Base-by-base conservation (phyloP, 1,284 basidiomycete species). In the Leccinum pachyderme region DNA sequence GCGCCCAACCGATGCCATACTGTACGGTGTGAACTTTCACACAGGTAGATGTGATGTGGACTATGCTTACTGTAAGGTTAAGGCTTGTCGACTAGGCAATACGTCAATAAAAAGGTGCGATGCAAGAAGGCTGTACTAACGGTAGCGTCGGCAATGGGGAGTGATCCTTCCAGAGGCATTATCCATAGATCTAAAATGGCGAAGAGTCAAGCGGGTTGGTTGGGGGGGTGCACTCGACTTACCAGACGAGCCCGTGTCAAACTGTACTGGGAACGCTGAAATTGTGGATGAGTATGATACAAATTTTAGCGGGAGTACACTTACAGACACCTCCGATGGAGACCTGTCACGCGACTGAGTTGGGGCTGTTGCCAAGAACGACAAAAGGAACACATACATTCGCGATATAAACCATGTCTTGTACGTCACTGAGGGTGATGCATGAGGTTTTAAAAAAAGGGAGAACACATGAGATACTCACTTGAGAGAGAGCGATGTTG, bases 201-300 rank as follows among this genome's bases (percentile, higher is more conserved):
- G 5, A 4, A 31, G 6, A n/a, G 49, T 45, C n/a, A 54, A 45
- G 9, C 37, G 33, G 7, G 25, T 13, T 8, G 22, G 12, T 1
- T 0, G 5, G 4, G 18, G 18, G 18, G 9, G 7, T 25, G 15
- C 1, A 3, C 2, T 78, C 61, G 83, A 88, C 47, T 84, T 75
- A 74, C 91, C 89, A 47, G 88, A 89, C 11, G 89, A 91, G 53
- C 89, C 89, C 0, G 89, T 91, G 70, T 92, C 89, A 46, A 92
- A 73, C 69, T 91, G 89, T 7, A 91, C 79, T 45, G 78, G 72
- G 67, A 86, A 87, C 13, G 76, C 86, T 89, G 28, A 46, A 55
- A 55, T 11, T 46, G 35, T 35, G 32, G 39, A 48, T 58, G 54
- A 47, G 45, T 35, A 37, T 24, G 32, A n/a, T 22, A 3, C 7